Evolutionary conservation across 768 basidiomycete species (phyloP).

Genomic region (Leucocoprinus birnbaumii): DNA sequence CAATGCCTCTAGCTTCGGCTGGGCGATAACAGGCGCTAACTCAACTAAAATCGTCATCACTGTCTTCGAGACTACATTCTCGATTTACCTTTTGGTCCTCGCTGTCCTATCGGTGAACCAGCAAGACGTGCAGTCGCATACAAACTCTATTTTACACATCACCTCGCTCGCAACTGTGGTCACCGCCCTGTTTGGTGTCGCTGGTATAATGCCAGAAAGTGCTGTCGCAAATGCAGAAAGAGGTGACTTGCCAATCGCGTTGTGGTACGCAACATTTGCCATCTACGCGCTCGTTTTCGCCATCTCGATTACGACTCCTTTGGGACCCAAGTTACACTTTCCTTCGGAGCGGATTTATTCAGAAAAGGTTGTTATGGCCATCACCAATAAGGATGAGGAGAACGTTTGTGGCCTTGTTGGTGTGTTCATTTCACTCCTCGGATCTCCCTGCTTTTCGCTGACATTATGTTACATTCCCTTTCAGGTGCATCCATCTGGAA

Average conservation of each 20-base stretch:
- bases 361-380: conserved; percentile 56
- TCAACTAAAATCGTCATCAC: conserved; percentile 30
- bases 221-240: conserved; percentile 21
- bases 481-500: conserved; percentile 58
- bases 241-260: conserved; percentile 20
- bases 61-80: conserved; percentile 47
- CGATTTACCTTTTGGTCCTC: conserved; percentile 57
- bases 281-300: conserved; percentile 45
- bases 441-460: background rate
- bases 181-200: conserved; percentile 36
- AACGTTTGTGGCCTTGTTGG: conserved; percentile 72
- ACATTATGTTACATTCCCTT: background rate
- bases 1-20: conserved; percentile 55
- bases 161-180: conserved; percentile 51
- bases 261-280: conserved; percentile 54
- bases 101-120: conserved; percentile 50
- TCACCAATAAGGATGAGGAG: conserved; percentile 60
- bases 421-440: conserved; percentile 18
- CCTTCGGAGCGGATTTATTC: conserved; percentile 75
- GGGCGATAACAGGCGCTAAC: conserved; percentile 36
- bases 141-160: conserved; percentile 59
- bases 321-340: conserved; percentile 74
- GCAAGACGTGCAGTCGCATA: conserved; percentile 35
- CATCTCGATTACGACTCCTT: conserved; percentile 51
- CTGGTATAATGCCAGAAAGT: conserved; percentile 56